These are phyloP conservation scores for Ogataea naganishii DNA, from an alignment of 805 yeast species.

Conservation along the genomic window DNA sequence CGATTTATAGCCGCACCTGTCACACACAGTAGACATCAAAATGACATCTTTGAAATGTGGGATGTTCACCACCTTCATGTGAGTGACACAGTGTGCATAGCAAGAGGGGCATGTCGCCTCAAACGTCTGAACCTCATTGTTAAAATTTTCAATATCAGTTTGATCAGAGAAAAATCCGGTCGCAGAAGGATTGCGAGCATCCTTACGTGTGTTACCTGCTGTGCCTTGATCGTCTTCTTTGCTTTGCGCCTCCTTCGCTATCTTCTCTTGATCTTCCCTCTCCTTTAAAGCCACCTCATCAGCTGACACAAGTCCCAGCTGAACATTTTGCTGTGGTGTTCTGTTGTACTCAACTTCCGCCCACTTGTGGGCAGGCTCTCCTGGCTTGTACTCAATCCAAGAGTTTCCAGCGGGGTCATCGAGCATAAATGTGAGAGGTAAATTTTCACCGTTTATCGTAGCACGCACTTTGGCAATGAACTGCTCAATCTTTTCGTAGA, in stretches of 20 bases:
- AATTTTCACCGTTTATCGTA: constrained; percentile 55
- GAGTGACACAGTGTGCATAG: constrained; percentile 73
- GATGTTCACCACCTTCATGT: constrained; percentile 92
- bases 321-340: constrained; percentile 81
- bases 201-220: constrained; percentile 9
- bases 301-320: constrained; percentile 70
- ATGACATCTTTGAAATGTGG: constrained; percentile 98
- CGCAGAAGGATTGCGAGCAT: constrained; percentile 28
- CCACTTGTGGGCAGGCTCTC: constrained; percentile 88
- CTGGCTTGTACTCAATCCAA: constrained; percentile 86
- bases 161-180: constrained; percentile 60
- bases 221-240: constrained; percentile 21
- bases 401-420: constrained; percentile 98
- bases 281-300: constrained; percentile 54
- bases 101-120: constrained; percentile 91
- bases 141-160: constrained; percentile 75
- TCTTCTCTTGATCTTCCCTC: constrained; percentile 33
- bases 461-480: constrained; percentile 54
- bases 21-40: constrained; percentile 92
- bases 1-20: constrained; percentile 87
- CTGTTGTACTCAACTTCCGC: constrained; percentile 72
- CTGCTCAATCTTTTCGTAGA: constrained; percentile 64
- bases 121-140: constrained; percentile 89
- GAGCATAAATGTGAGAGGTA: constrained; percentile 70
- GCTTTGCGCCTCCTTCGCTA: constrained; percentile 15